Conservation (phyloP, 1,284 basidiomycete species). For the Pyrrhoderma noxium region DNA sequence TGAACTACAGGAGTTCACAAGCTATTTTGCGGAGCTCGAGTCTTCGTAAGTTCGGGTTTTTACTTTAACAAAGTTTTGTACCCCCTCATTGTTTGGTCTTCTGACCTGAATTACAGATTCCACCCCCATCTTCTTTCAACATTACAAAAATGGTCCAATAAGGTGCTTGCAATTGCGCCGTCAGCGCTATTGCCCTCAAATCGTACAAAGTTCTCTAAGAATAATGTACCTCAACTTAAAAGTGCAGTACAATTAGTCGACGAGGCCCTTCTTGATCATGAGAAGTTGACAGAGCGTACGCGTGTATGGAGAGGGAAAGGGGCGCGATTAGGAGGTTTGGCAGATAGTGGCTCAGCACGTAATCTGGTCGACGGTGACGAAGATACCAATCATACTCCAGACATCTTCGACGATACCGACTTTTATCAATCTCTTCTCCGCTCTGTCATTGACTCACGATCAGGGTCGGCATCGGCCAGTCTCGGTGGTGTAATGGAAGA, state of each 20-base stretch:
- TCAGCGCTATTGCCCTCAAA: conserved; percentile 65
- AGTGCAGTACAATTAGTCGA: conserved; percentile 57
- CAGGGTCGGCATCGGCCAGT: conserved; percentile 26
- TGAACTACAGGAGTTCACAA: conserved; percentile 40
- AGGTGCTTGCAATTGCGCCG: conserved; percentile 85
- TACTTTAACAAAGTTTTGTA: not conserved
- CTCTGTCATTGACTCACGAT: conserved; percentile 76
- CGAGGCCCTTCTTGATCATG: conserved; percentile 52
- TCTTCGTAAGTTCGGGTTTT: conserved; percentile 39
- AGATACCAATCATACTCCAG: conserved; percentile 15
- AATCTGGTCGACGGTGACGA: conserved; percentile 27
- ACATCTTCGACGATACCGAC: conserved; percentile 79
- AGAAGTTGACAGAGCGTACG: conserved; percentile 52
- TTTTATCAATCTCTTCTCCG: conserved; percentile 87
- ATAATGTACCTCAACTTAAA: conserved; percentile 34
- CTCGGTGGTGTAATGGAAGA: conserved; percentile 38
- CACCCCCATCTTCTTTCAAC: conserved; percentile 70
- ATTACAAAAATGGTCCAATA: conserved; percentile 86
- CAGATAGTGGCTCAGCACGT: conserved; percentile 22
- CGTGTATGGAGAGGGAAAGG: conserved; percentile 43
- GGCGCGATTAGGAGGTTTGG: conserved; percentile 35
- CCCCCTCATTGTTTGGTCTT: not conserved
- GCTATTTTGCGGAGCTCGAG: conserved; percentile 45
- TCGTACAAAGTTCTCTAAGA: conserved; percentile 54
- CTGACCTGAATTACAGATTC: conserved; percentile 33